Percentiles rank a stretch among this genome's conserved stretches.
These are phyloP conservation scores for Agaricus blazei DNA, from an alignment of 768 basidiomycete species.

Conservation along the genomic window DNA sequence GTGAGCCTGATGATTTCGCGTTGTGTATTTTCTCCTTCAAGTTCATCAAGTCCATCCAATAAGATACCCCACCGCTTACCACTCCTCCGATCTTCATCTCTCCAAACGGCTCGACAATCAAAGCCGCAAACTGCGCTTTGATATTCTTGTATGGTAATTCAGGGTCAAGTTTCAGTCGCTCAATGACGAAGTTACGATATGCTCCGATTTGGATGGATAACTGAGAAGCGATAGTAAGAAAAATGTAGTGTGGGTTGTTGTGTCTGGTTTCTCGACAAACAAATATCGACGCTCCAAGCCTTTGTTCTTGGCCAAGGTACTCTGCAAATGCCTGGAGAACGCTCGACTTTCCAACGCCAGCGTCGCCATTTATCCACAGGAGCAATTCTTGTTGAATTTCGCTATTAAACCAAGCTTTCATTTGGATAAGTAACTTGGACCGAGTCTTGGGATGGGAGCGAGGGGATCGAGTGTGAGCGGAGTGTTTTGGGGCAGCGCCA, in stretches of 20 bases:
- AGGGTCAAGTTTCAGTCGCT: neutral
- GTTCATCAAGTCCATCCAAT: too few species aligned
- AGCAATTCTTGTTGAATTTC: neutral
- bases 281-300: neutral
- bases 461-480: neutral
- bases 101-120: neutral
- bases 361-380: slow-evolving; percentile 5
- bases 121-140: neutral
- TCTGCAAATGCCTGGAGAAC: slow-evolving; percentile 5
- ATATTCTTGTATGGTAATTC: neutral
- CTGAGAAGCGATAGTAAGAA: neutral
- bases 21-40: too few species aligned
- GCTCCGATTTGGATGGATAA: neutral
- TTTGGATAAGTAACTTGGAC: neutral
- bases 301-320: neutral
- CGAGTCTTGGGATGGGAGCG: neutral
- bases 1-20: too few species aligned
- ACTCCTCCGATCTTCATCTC: neutral
- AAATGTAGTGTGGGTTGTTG: neutral
- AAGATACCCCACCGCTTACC: neutral
- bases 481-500: too few species aligned
- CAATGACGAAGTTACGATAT: neutral
- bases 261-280: neutral
- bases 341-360: slow-evolving; percentile 9
- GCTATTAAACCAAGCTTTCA: neutral